phyloP scores from a whole-genome alignment of 179 eudicot species.

The Actinidia chinensis region DNA sequence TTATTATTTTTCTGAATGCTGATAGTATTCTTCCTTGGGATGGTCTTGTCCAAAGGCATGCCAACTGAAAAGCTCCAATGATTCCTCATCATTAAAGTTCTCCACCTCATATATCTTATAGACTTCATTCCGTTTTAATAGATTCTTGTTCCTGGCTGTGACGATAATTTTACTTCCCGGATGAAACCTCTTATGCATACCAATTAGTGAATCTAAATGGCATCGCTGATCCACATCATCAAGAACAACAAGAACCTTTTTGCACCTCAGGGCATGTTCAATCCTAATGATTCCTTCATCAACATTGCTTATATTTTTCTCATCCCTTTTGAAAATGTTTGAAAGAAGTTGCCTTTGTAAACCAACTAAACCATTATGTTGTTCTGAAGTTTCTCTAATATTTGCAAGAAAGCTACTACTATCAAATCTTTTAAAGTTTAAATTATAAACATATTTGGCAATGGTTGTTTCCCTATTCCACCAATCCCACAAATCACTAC shows the following conservation, averaged over 20 bases:
- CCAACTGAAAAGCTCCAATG: conserved; percentile 3
- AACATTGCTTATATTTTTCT: not conserved
- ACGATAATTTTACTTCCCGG: not conserved
- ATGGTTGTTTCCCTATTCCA: not conserved
- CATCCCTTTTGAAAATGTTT: not conserved
- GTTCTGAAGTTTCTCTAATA: not conserved
- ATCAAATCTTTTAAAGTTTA: not conserved
- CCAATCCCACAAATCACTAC: not conserved
- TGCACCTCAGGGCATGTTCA: not conserved
- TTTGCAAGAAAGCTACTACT: conserved; percentile 4
- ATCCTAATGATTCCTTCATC: not conserved
- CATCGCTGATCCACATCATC: not conserved
- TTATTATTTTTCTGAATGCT: not conserved
- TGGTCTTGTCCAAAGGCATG: not conserved
- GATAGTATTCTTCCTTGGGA: not conserved
- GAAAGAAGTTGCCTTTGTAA: conserved; percentile 2
- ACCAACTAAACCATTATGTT: not conserved
- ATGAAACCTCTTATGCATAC: not conserved
- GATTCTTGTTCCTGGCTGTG: not conserved
- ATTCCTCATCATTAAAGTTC: not conserved
- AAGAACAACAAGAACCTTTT: not conserved
- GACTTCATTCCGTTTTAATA: not conserved
- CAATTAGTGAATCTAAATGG: not conserved
- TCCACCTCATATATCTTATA: not conserved
- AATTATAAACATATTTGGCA: not conserved